Conservation (phyloP, 225 moss, liverwort and hornwort genomes). For the Antitrichia curtipendula region DNA sequence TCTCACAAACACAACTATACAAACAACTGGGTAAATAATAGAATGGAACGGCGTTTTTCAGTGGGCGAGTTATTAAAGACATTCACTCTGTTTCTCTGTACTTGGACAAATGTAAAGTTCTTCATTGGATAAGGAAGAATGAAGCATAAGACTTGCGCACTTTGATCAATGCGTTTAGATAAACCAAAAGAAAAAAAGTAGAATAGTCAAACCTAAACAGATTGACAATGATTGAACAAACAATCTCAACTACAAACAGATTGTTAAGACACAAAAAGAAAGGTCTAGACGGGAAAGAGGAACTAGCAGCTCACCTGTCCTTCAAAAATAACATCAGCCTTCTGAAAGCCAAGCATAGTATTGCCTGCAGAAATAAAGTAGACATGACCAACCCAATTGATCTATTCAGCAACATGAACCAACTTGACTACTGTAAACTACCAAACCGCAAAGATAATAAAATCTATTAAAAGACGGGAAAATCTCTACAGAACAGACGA, state of each 20-base stretch:
- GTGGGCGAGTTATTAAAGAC: not conserved
- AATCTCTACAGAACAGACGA: not conserved
- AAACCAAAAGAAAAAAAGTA: not conserved
- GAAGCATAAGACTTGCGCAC: not conserved
- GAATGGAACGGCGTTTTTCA: not conserved
- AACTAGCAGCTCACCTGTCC: conserved; percentile 49
- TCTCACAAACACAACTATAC: not conserved
- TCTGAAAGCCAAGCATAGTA: conserved; percentile 37
- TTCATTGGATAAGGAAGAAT: not conserved
- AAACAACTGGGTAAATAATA: not conserved
- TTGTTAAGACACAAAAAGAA: not conserved
- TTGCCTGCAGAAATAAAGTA: conserved; percentile 31
- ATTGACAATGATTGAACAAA: not conserved
- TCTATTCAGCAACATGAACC: not conserved
- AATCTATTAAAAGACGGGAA: not conserved
- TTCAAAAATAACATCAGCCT: conserved; percentile 43
- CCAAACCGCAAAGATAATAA: not conserved
- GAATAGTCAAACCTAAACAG: not conserved
- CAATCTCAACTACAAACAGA: not conserved
- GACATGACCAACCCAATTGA: not conserved
- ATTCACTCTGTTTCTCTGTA: not conserved
- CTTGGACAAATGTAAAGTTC: not conserved
- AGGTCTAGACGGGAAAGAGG: not conserved
- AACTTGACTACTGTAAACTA: not conserved
- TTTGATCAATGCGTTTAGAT: not conserved